Base-by-base conservation (phyloP, 2,329 filamentous ascomycete genomes). In the Fusarium paranaense region DNA sequence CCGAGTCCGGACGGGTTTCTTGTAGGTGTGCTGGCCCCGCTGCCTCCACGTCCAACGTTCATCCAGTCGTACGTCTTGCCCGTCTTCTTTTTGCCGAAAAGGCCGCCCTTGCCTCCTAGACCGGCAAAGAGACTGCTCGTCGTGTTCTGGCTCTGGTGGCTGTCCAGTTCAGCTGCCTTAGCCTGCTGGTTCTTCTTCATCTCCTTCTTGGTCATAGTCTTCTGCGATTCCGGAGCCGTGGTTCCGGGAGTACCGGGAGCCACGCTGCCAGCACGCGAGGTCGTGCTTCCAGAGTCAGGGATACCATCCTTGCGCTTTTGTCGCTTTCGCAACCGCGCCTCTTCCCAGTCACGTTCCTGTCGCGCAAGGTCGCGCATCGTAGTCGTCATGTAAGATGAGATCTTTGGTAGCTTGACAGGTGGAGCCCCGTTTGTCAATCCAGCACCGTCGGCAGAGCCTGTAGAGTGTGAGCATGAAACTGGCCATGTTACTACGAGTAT, bases 131-230 rank as follows among this genome's bases (percentile, higher is more conserved):
- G 90, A 71, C 90, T 91, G 64, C 94, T 94, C 0, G 95, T 98
- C 64, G 91, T 88, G 80, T 98, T 98, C 30, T 96, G 95, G 72
- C 92, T 93, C 25, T 92, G 91, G 74, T 96, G 95, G 74, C 92
- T 93, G 67, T 92, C 92, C 20, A 93, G 93, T 79, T 97, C 94
- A 0, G 91, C 93, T 25, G 92, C 89, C 76, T 93, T 94, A 69
- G 94, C 92, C n/a, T 91, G 90, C 75, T 93, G 88, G 73, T 92
- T 93, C 82, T 92, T 94, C 80, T 93, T 90, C 70, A 87, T 88
- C 81, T 98, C 95, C 84, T 98, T 98, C 87, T 98, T 98, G 6
- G 93, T 93, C 61, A 94, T 88, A 5, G 91, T 88, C 81, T 95
- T 96, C 74, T 90, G 87, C 1, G 86, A 81, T 63, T 93, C 92